Evolutionary conservation across 495 filamentous ascomycete genomes (phyloP), one percentile per base, ranked within the genome.

Genomic region (Lophiotrema nucula): DNA sequence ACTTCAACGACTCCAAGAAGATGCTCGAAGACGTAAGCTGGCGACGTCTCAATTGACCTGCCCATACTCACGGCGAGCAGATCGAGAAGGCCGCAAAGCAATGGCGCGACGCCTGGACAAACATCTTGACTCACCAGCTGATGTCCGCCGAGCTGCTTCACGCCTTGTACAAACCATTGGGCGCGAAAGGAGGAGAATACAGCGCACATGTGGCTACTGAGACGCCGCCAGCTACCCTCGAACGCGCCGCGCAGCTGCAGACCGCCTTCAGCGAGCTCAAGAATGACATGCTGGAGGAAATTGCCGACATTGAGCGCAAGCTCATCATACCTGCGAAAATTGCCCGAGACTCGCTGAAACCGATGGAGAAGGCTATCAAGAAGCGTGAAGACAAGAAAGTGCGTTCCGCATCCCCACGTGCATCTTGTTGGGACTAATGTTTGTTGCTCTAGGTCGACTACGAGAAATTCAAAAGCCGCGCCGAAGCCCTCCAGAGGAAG

Each of bases 301-400:
- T 96, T 50, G 73, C 72, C 53, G 76, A 81, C 46, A 85, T 97
- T 53, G 90, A 96, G 56, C 70, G 73, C 0, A 80, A 83, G 47
- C 81, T 96, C 51, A 79, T 95, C 35, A 77, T 78, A 58, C 90
- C 92, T 1, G 86, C 88, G 3, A 78, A 77, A 18, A 80, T 87
- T 47, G 89, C 88, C 2, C 87, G 85, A 66, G 83, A 87, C 46
- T 83, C 70, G 38, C 76, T 96, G 54, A 78, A 81, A 53, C 87
- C 89, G 0, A 77, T 96, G 69, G 87, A 90, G 67, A 96, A 92
- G 72, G 87, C 87, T 2, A 92, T 97, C 70, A 96, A 96, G 75
- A 92, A 89, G 67, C 78, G 92, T 37, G 89, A 95, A 65, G 87
- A 95, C 64, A 90, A 86, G 72, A 88, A 95, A 76, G 82, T 82